Base-by-base conservation (phyloP, 371 early-diverging fungal species). In the Circinella minor region DNA sequence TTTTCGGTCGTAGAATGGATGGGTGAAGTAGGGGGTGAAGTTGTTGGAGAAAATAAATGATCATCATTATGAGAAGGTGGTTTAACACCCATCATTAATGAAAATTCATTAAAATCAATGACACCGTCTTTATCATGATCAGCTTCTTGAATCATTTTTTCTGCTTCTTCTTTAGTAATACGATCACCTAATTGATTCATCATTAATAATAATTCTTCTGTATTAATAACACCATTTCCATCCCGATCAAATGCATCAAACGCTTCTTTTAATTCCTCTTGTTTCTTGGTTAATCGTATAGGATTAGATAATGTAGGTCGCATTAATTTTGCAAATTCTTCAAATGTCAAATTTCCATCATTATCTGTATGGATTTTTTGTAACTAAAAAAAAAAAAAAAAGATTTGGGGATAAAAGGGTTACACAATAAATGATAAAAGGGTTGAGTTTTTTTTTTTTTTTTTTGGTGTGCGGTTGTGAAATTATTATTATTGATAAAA, bases 201-300 rank as follows among this genome's bases (percentile, higher is more conserved):
- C 81, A 81, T 84, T n/a, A 73, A 73, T 47, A 74, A 65, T 10
- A 84, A 68, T 63, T 84, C 84, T 4, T 36, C 27, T 4, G 73
- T 75, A 55, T 80, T 75, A n/a, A 84, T 84, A 3, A 70, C 60
- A 0, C 81, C 84, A 68, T 81, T 76, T 0, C 79, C 74, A 59
- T 84, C 81, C 17, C 71, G 74, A 65, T 84, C 84, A 65, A 84
- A 84, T 11, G 80, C 81, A 61, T 80, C 74, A 55, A 84, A 84
- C 10, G 84, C 80, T 48, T 84, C 81, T 55, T 67, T 71, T 3
- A 84, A 64, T 47, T 84, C 84, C 43, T 76, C 66, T 49, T 82
- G 79, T 63, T 79, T 80, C 18, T 69, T 71, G 3, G 75, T 77
- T 9, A 66, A 36, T 11, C 78, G 70, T 43, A 72, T 62, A 9